Conservation (phyloP, 2,329 filamentous ascomycete species). For the Penicillium glabrum region DNA sequence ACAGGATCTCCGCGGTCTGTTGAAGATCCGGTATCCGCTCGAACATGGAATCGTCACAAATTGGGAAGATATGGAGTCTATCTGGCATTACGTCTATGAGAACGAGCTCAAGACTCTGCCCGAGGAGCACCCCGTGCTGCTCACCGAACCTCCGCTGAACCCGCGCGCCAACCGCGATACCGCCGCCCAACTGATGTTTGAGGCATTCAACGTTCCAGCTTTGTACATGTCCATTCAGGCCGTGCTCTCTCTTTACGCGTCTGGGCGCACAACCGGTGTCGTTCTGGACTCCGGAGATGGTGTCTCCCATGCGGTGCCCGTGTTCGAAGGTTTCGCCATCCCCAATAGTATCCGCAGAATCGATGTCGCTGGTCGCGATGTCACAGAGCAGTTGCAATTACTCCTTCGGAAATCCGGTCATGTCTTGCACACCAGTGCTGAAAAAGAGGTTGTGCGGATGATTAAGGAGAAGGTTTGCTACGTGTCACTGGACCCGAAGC, state of each 20-base stretch:
- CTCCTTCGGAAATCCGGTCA: constrained; percentile 88
- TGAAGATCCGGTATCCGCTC: constrained; percentile 94
- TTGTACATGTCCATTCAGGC: constrained; percentile 97
- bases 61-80: constrained; percentile 99
- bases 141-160: constrained; percentile 95
- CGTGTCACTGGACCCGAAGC: constrained; percentile 83
- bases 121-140: constrained; percentile 96
- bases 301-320: constrained; percentile 93
- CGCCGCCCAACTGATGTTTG: constrained; percentile 95
- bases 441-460: constrained; percentile 96
- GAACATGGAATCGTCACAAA: constrained; percentile 98
- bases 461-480: constrained; percentile 97
- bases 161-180: constrained; percentile 93
- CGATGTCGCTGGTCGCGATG: constrained; percentile 92
- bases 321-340: constrained; percentile 97
- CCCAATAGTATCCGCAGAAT: constrained; percentile 93
- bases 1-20: constrained; percentile 82
- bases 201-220: constrained; percentile 97
- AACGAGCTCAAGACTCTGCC: constrained; percentile 95
- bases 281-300: constrained; percentile 95
- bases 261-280: constrained; percentile 91
- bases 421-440: constrained; percentile 94
- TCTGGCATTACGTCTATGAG: constrained; percentile 97
- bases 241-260: constrained; percentile 92
- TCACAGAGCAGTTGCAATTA: constrained; percentile 92